Evolutionary conservation across 148 eudicot species (phyloP).

Genomic region (Camellia sinensis): DNA sequence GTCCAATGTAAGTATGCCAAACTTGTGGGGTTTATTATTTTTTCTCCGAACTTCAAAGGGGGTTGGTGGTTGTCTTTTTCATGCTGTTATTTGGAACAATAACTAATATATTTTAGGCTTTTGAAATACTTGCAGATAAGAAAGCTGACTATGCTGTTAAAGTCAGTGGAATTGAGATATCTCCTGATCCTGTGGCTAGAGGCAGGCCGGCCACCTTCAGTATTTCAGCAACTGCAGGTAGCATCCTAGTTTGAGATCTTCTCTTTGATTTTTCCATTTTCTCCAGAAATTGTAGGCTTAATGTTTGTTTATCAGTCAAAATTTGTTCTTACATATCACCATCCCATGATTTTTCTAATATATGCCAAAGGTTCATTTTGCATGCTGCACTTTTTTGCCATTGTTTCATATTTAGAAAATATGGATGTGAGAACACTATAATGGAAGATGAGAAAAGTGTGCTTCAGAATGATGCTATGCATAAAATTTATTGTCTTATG

Average conservation of each 20-base stretch:
- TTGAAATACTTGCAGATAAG: conserved; percentile 45
- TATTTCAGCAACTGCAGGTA: conserved; percentile 54
- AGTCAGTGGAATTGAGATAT: conserved; percentile 55
- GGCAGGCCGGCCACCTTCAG: conserved; percentile 53
- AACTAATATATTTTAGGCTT: background rate
- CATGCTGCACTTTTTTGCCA: background rate
- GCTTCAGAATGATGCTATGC: background rate
- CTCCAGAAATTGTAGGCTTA: background rate
- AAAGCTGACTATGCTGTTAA: conserved; percentile 51
- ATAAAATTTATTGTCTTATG: background rate
- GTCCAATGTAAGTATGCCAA: no score
- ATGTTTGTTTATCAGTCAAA: background rate
- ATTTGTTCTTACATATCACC: background rate
- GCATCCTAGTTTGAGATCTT: background rate
- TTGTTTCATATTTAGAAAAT: background rate
- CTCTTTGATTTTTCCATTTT: background rate
- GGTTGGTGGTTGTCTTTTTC: background rate
- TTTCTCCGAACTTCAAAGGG: no score
- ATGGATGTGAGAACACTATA: background rate
- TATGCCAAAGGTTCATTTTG: background rate
- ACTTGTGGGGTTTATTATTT: no score
- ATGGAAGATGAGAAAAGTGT: background rate
- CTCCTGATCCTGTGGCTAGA: conserved; percentile 56
- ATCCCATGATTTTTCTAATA: background rate
- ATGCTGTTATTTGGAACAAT: background rate